A percentile compares a stretch with the other conserved stretches of the same genome.
phyloP scores from a whole-genome alignment of 2,329 filamentous ascomycete genomes.

The Aspergillus sp. region DNA sequence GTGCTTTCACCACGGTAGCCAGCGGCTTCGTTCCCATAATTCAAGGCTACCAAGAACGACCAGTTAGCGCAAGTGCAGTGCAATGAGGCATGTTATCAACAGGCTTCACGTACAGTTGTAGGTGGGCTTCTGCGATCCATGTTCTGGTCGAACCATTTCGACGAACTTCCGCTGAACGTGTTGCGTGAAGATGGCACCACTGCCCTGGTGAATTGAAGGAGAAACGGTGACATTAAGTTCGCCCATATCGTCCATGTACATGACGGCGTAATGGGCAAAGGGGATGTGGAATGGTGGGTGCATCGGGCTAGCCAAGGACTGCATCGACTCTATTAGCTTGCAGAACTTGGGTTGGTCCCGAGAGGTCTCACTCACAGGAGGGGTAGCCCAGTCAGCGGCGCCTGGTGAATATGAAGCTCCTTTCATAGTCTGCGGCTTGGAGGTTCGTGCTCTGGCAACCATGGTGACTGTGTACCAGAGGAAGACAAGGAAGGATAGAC shows the following conservation, averaged over 20 bases:
- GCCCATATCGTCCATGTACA: conserved; percentile 26
- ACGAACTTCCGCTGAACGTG: conserved; percentile 27
- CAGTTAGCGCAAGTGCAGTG: too few relatives aligned
- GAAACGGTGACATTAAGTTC: conserved; percentile 26
- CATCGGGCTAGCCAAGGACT: conserved; percentile 21
- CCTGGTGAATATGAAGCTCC: too few relatives aligned
- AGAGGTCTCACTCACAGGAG: conserved; percentile 17
- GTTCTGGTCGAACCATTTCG: too few relatives aligned
- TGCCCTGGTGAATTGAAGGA: conserved; percentile 21
- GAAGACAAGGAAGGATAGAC: too few relatives aligned
- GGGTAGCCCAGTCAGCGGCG: too few relatives aligned
- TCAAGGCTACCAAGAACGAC: too few relatives aligned
- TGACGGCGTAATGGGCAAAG: conserved; percentile 27
- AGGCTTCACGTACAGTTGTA: conserved; percentile 17
- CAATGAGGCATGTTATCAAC: neutral
- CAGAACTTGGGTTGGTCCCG: neutral
- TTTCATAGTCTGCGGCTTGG: too few relatives aligned
- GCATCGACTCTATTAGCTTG: conserved; percentile 1
- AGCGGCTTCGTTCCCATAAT: neutral
- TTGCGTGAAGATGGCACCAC: conserved; percentile 22
- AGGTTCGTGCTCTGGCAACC: too few relatives aligned
- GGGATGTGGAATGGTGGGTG: conserved; percentile 19
- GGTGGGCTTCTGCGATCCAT: conserved; percentile 17
- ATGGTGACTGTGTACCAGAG: too few relatives aligned
- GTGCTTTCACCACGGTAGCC: neutral